Base-by-base conservation (phyloP, 2,329 filamentous ascomycete genomes). In the Akanthomyces dipterigenus region DNA sequence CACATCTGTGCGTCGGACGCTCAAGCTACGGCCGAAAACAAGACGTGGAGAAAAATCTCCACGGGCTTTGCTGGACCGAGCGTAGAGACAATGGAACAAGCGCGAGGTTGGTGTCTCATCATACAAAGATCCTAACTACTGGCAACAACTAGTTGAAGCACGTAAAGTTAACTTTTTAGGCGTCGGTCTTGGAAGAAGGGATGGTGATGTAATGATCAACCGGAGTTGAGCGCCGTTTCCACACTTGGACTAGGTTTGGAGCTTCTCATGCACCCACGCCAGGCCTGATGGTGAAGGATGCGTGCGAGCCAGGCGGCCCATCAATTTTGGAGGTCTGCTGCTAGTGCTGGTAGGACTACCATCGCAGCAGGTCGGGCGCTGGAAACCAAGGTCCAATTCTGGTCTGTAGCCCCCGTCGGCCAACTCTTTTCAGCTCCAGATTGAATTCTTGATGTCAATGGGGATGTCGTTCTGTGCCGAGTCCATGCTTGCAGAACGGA, bases 181-280 rank as follows among this genome's bases (percentile, higher is more conserved):
- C 6, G 36, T 50, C 22, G 34, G 42, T 38, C 49, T 48, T 14
- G 55, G 45, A 16, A 38, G 20, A 3, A 20, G 42, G 3, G 31
- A 42, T 61, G 58, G 34, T 61, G 58, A 61, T 61, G 58, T 61
- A 54, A 61, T 61, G 58, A 61, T 61, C 58, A 31, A 26, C 50
- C 18, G 12, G 28, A 54, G 22, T 48, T 18, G 46, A 51, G 40
- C 14, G 38, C 40, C 42, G 49, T 54, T 60, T 38, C 49, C 42
- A 49, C 58, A 22, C 14, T 14, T 38, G 43, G 42, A 46, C 43
- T 55, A 61, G 43, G 58, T 61, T 61, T 61, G 31, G 40, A 38
- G 48, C 57, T 14, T 56, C 16, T 9, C 31, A 31, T 6, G 31
- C 22, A 26, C 20, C 31, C 31, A 40, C 55, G 46, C 56, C 56